phyloP scores from a whole-genome alignment of 2,329 filamentous ascomycete species.

The Emericellopsis cladophorae region DNA sequence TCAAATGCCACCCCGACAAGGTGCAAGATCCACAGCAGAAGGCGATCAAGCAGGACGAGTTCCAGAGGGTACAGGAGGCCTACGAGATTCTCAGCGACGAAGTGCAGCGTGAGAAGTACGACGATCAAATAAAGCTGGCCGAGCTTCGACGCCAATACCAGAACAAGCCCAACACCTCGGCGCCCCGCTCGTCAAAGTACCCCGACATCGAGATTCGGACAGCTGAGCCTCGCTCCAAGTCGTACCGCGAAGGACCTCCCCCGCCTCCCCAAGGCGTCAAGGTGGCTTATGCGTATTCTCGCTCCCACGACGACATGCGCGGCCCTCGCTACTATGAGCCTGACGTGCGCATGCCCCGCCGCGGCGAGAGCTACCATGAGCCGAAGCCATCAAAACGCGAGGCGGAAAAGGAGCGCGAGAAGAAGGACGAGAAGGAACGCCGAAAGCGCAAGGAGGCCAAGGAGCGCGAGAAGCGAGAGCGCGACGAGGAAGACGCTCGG shows the following conservation, averaged over 20 bases:
- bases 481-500: slow-evolving; percentile 11
- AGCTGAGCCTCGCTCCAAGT: slow-evolving; percentile 23
- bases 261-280: slow-evolving; percentile 12
- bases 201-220: slow-evolving; percentile 34
- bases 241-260: background rate
- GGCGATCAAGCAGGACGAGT: slow-evolving; percentile 69
- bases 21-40: slow-evolving; percentile 68
- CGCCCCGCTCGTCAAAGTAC: slow-evolving; percentile 24
- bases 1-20: slow-evolving; percentile 88
- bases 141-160: slow-evolving; percentile 46
- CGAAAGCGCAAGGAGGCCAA: slow-evolving; percentile 4
- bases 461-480: slow-evolving; percentile 10
- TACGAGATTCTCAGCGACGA: slow-evolving; percentile 86
- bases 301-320: slow-evolving; percentile 34
- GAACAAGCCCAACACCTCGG: slow-evolving; percentile 29
- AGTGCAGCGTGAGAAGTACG: slow-evolving; percentile 58
- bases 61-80: slow-evolving; percentile 83
- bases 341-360: slow-evolving; percentile 22
- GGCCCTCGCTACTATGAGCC: slow-evolving; percentile 30
- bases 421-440: slow-evolving; percentile 9
- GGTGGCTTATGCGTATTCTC: slow-evolving; percentile 18
- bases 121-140: slow-evolving; percentile 58
- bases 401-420: slow-evolving; percentile 22
- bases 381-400: slow-evolving; percentile 27
- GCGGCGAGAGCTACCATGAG: slow-evolving; percentile 30